These are phyloP conservation scores for Pythium myriotylum DNA, from an alignment of 352 stramenopile species.

Conservation along the genomic window DNA sequence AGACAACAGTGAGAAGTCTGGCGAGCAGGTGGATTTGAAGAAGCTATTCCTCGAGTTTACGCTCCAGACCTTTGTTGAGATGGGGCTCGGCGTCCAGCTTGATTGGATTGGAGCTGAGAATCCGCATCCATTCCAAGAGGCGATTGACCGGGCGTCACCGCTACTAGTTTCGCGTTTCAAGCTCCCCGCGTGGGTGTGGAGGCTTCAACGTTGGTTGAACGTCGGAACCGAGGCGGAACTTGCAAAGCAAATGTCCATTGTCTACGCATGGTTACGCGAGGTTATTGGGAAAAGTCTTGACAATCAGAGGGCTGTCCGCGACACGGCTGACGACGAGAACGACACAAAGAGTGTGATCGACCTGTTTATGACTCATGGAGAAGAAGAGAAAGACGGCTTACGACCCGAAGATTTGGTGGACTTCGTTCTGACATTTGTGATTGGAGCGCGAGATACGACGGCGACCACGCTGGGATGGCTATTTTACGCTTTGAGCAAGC, in stretches of 20 bases:
- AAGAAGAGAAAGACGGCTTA: conserved; percentile 27
- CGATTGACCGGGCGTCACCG: conserved; percentile 40
- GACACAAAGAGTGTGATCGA: conserved; percentile 26
- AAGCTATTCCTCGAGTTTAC: conserved; percentile 53
- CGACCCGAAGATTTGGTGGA: conserved; percentile 60
- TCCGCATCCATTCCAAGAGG: conserved; percentile 50
- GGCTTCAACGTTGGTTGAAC: conserved; percentile 50
- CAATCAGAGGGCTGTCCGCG: conserved; percentile 5
- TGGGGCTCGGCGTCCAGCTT: conserved; percentile 55
- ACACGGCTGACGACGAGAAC: conserved; percentile 16
- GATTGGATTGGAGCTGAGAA: conserved; percentile 41
- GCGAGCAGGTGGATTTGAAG: conserved; percentile 24
- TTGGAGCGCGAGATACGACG: conserved; percentile 79
- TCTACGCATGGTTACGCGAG: conserved; percentile 46
- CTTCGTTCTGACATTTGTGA: conserved; percentile 70
- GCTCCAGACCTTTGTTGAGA: conserved; percentile 59
- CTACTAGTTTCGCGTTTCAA: conserved; percentile 47
- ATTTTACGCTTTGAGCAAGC: conserved; percentile 61
- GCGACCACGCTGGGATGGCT: conserved; percentile 71
- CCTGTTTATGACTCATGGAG: conserved; percentile 19
- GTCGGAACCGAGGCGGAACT: conserved; percentile 45
- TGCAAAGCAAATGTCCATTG: conserved; percentile 26
- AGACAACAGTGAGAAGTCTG: not conserved
- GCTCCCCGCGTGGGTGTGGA: conserved; percentile 54
- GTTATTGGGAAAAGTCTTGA: conserved; percentile 42